Conservation (phyloP, 2,329 filamentous ascomycete genomes). For the Hirsutella rhossiliensis region DNA sequence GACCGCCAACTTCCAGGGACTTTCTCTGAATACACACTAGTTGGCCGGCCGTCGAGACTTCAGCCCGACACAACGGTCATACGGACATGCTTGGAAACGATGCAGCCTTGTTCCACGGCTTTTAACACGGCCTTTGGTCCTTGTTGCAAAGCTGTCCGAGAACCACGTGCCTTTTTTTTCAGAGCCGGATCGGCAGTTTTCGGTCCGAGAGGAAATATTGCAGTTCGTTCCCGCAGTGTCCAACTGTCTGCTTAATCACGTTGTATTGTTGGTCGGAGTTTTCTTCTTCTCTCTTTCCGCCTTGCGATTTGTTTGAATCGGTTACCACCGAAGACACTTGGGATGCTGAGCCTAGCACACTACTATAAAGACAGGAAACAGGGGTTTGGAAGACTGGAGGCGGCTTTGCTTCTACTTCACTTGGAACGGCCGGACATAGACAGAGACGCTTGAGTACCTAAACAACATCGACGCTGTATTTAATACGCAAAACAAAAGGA, state of each 20-base stretch:
- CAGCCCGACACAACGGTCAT: no score
- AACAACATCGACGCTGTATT: slow-evolving; percentile 20
- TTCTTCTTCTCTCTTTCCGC: slow-evolving; percentile 1
- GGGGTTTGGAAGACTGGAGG: slow-evolving; percentile 5
- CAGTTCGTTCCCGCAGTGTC: neutral
- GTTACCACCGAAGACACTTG: neutral
- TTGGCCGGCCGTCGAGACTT: neutral
- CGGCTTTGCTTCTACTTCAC: slow-evolving; percentile 13
- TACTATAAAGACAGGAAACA: slow-evolving; percentile 1
- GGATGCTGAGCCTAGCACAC: neutral
- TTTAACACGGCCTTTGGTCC: no score
- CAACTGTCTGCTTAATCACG: neutral
- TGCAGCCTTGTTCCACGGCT: no score
- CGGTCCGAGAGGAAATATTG: no score
- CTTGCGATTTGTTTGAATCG: neutral
- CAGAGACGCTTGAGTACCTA: slow-evolving; percentile 12
- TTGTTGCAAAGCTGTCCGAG: no score
- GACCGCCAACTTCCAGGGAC: slow-evolving; percentile 52
- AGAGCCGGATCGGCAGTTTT: no score
- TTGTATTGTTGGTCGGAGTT: slow-evolving; percentile 2
- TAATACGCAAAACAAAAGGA: slow-evolving; percentile 23
- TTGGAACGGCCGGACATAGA: slow-evolving; percentile 22
- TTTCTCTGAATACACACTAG: slow-evolving; percentile 57
- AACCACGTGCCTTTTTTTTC: no score
- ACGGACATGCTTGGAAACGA: no score